Base-by-base conservation (phyloP, 1,139 yeast species). In the Candida freyschussii region DNA sequence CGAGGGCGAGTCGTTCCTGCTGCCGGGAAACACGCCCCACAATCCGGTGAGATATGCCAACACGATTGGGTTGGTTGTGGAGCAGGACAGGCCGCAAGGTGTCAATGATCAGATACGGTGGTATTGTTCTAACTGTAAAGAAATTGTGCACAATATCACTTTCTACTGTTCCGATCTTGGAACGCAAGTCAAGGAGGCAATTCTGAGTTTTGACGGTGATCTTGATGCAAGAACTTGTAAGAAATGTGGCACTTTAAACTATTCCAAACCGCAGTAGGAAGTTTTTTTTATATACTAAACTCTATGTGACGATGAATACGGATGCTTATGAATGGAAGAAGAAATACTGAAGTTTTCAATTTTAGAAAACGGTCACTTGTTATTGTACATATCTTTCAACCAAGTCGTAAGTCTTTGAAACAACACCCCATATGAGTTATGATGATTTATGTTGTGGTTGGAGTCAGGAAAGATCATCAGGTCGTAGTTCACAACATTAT, bases 51-150 rank as follows among this genome's bases (percentile, higher is more conserved):
- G 97, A 47, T 89, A 75, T 56, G 82, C 79, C 8, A 65, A 87
- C 50, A 86, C 96, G 1, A 78, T 89, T 19, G 97, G 97, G 1
- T 64, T 89, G 30, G 97, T 89, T 6, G 84, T 89, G n/a, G 97
- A 89, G 52, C 96, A 87, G 57, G 95, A 86, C 53, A 69, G 96
- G 45, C 95, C 95, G 0, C 62, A 63, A 34, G 84, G 73, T 2
- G 63, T 72, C 22, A 67, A 72, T 38, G 95, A 85, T 54, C 70
- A 72, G 42, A 65, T 84, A 44, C 69, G 96, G 50, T 87, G 96
- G 96, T 89, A 87, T 57, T 89, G 96, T 51, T 59, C 70, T 13
- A 65, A 65, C 10, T 89, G 96, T 60, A 63, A 62, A 39, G 69
- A 72, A 17, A 63, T 78, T 10, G 78, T 84, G 2, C 75, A 79